Evolutionary conservation across 2,329 filamentous ascomycete species (phyloP).

Genomic region (Phaeosphaeriaceae sp.): DNA sequence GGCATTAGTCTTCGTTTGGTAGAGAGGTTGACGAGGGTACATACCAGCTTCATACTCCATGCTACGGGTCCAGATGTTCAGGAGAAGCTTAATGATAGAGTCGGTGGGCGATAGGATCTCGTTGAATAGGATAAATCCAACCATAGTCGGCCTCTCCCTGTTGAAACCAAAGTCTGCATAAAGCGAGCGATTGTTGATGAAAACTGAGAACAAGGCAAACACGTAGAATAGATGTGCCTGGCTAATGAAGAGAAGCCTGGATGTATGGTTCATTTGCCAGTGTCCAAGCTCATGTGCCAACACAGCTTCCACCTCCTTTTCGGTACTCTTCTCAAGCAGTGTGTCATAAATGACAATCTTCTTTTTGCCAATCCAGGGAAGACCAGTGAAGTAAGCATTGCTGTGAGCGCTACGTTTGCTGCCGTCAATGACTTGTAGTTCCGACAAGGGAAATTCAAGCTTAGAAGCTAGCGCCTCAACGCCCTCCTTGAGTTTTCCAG

Average conservation of each 20-base stretch:
- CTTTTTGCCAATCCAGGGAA: constrained; percentile 90
- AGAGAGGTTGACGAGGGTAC: constrained; percentile 3
- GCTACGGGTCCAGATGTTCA: constrained; percentile 93
- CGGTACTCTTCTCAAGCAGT: constrained; percentile 90
- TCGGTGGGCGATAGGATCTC: constrained; percentile 96
- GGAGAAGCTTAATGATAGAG: constrained; percentile 88
- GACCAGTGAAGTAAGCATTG: constrained; percentile 94
- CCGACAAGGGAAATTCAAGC: constrained; percentile 88
- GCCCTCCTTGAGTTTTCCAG: constrained; percentile 83
- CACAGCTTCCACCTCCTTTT: constrained; percentile 91
- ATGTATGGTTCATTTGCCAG: constrained; percentile 96
- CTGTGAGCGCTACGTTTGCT: constrained; percentile 87
- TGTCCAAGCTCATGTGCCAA: constrained; percentile 95
- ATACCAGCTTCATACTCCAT: constrained; percentile 93
- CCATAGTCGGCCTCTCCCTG: constrained; percentile 84
- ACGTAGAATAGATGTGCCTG: constrained; percentile 95
- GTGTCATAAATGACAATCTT: constrained; percentile 99
- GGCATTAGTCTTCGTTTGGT: constrained; percentile 22
- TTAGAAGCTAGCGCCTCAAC: constrained; percentile 84
- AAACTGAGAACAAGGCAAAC: constrained; percentile 94
- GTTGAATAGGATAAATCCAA: constrained; percentile 97
- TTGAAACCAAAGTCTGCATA: constrained; percentile 92
- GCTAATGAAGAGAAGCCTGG: constrained; percentile 79
- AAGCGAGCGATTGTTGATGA: constrained; percentile 92
- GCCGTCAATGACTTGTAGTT: constrained; percentile 93